These are phyloP conservation scores for Aspergillus japonicus DNA, from an alignment of 2,329 filamentous ascomycete genomes.

Conservation along the genomic window DNA sequence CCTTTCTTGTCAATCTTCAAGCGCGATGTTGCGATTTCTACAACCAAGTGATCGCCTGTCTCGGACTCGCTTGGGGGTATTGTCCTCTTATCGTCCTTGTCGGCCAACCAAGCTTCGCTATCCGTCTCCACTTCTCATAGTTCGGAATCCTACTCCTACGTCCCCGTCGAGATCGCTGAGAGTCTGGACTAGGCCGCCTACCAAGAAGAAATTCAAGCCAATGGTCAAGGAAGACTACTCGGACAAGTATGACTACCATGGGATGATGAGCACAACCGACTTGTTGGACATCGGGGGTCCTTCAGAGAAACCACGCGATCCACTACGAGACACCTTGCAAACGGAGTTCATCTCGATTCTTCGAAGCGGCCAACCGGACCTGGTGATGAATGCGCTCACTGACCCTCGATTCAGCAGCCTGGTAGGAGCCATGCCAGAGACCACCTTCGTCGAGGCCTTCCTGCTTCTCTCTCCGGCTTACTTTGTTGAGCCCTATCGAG, in stretches of 20 bases:
- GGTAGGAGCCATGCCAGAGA: slow-evolving; percentile 48
- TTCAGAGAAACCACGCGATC: not conserved
- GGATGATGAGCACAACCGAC: not conserved
- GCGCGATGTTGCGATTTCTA: slow-evolving; percentile 25
- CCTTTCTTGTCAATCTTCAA: not conserved
- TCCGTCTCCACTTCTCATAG: slow-evolving; percentile 8
- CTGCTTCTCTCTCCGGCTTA: slow-evolving; percentile 59
- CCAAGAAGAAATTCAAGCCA: not conserved
- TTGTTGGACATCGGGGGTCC: slow-evolving; percentile 4
- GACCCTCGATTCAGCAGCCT: slow-evolving; percentile 31
- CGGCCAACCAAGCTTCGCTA: slow-evolving; percentile 14
- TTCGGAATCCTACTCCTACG: slow-evolving; percentile 6
- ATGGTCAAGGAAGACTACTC: not conserved
- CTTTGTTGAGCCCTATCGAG: slow-evolving; percentile 49
- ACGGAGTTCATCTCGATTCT: slow-evolving; percentile 30
- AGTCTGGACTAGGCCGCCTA: not conserved
- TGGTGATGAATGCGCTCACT: slow-evolving; percentile 38
- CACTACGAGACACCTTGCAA: slow-evolving; percentile 2
- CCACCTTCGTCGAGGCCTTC: slow-evolving; percentile 64
- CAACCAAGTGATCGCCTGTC: slow-evolving; percentile 22
- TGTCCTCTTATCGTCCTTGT: slow-evolving; percentile 23
- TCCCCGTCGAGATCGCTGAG: not conserved
- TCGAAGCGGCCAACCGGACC: slow-evolving; percentile 41
- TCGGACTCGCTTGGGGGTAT: slow-evolving; percentile 28
- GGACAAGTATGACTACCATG: not conserved